Percentiles rank a stretch among this genome's conserved stretches.
Conservation (phyloP, 805 yeast genomes). For the Saturnispora bothae region DNA sequence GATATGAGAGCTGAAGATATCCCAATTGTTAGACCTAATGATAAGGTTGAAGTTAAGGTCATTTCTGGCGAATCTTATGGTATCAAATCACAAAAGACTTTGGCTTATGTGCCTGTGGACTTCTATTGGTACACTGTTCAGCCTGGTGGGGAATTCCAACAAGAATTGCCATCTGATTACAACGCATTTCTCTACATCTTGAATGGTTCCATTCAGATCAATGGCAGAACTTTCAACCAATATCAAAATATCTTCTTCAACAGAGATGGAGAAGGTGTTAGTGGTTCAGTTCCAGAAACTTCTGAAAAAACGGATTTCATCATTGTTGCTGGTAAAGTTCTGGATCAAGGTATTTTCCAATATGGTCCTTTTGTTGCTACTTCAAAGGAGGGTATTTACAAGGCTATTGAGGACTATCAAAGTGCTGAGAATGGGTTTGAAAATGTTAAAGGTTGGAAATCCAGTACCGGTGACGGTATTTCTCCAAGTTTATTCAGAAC, state of each 20-base stretch:
- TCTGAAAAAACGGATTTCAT: slow-evolving; percentile 50
- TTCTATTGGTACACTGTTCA: slow-evolving; percentile 57
- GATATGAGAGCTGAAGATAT: slow-evolving; percentile 62
- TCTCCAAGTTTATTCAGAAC: slow-evolving; percentile 19
- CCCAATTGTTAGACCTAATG: slow-evolving; percentile 57
- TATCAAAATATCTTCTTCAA: slow-evolving; percentile 54
- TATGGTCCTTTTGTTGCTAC: slow-evolving; percentile 89
- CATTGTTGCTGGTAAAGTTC: slow-evolving; percentile 63
- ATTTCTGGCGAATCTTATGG: slow-evolving; percentile 74
- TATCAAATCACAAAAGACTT: slow-evolving; percentile 57
- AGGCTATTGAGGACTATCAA: slow-evolving; percentile 69
- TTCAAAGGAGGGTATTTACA: slow-evolving; percentile 49
- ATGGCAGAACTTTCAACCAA: slow-evolving; percentile 30
- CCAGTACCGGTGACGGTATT: slow-evolving; percentile 30
- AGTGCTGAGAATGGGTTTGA: slow-evolving; percentile 60
- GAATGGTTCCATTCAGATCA: slow-evolving; percentile 46
- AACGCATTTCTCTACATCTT: slow-evolving; percentile 63
- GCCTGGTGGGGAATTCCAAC: slow-evolving; percentile 56
- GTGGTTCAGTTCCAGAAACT: slow-evolving; percentile 39
- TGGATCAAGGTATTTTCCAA: slow-evolving; percentile 70
- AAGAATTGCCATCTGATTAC: slow-evolving; percentile 47
- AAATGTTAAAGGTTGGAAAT: slow-evolving; percentile 49
- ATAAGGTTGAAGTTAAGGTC: slow-evolving; percentile 55
- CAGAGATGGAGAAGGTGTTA: slow-evolving; percentile 52
- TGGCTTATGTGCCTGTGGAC: slow-evolving; percentile 75